These are phyloP conservation scores for Dentipellis fragilis DNA, from an alignment of 768 basidiomycete species.

Conservation along the genomic window DNA sequence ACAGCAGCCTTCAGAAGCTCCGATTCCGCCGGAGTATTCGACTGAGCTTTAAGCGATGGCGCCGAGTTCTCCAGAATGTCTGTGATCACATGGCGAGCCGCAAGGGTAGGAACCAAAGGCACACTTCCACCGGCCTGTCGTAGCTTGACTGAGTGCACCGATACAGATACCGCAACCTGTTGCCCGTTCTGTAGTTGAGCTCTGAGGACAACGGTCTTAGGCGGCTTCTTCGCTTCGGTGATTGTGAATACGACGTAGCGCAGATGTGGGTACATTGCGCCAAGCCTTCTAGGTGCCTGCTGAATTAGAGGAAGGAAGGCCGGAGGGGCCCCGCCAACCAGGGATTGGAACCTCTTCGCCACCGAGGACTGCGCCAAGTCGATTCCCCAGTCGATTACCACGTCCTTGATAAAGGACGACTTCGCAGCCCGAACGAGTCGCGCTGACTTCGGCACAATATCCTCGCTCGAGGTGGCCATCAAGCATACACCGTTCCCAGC, in stretches of 20 bases:
- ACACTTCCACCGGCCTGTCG: neutral
- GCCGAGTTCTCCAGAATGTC: conserved; percentile 29
- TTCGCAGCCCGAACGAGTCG: conserved; percentile 41
- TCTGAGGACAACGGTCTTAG: conserved; percentile 17
- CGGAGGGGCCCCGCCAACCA: neutral
- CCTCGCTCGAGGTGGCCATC: conserved; percentile 35
- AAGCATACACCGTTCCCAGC: conserved; percentile 42
- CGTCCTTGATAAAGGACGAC: conserved; percentile 32
- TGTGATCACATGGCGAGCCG: conserved; percentile 42
- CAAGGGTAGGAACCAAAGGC: conserved; percentile 38
- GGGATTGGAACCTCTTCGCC: too few relatives aligned
- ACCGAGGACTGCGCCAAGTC: neutral
- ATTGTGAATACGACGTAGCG: conserved; percentile 27
- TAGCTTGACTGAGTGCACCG: conserved; percentile 18
- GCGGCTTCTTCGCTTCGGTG: conserved; percentile 13
- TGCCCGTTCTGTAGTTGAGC: conserved; percentile 20
- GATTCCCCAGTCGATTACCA: conserved; percentile 39
- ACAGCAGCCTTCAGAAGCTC: conserved; percentile 35
- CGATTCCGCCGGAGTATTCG: conserved; percentile 18
- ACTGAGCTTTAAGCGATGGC: neutral
- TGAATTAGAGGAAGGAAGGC: conserved; percentile 15
- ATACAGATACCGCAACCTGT: conserved; percentile 13
- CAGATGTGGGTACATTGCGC: conserved; percentile 22
- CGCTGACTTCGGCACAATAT: conserved; percentile 40
- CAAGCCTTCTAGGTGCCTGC: conserved; percentile 24